Base-by-base conservation (phyloP, 106 monocot genomes). In the Triglochin maritima region DNA sequence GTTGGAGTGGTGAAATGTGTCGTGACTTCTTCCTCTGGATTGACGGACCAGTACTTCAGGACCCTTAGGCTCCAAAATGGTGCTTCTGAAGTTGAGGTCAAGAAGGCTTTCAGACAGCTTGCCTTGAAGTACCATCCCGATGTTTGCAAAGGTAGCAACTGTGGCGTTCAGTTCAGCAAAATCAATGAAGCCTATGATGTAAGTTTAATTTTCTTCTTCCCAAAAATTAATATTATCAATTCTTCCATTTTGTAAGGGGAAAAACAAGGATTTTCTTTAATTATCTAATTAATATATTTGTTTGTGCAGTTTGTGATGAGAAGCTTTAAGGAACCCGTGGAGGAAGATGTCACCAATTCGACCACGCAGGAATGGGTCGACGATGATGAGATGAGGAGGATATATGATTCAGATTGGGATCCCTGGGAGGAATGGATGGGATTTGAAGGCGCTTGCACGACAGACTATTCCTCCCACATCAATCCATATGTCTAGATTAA, bases 171-270 rank as follows among this genome's bases (percentile, higher is more conserved):
- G 29, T 95, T 95, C 74, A 80, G 85, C 67, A 64, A 62, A 59
- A 95, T 95, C 63, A 87, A 90, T 66, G 81, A 90, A 78, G 94
- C 94, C 41, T 95, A 95, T 59, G 84, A 94, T 80, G 94, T 89
- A 58, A 81, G 83, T 74, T 43, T 5, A 13, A 17, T 44, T 17
- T n/a, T 47, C 5, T 56, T 57, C 47, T 65, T 3, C 3, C 14
- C 4, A 5, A n/a, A n/a, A n/a, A 50, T 41, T 56, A 14, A 17
- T 44, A 16, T 57, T 4, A 6, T n/a, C n/a, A n/a, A n/a, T n/a
- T n/a, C n/a, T n/a, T n/a, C n/a, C n/a, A n/a, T n/a, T n/a, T n/a
- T n/a, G n/a, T n/a, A n/a, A n/a, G n/a, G n/a, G n/a, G n/a, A n/a
- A n/a, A n/a, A n/a, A n/a, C n/a, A n/a, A n/a, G n/a, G n/a, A n/a